phyloP scores from a whole-genome alignment of 2,329 filamentous ascomycete species.

The Aspergillus sp. region DNA sequence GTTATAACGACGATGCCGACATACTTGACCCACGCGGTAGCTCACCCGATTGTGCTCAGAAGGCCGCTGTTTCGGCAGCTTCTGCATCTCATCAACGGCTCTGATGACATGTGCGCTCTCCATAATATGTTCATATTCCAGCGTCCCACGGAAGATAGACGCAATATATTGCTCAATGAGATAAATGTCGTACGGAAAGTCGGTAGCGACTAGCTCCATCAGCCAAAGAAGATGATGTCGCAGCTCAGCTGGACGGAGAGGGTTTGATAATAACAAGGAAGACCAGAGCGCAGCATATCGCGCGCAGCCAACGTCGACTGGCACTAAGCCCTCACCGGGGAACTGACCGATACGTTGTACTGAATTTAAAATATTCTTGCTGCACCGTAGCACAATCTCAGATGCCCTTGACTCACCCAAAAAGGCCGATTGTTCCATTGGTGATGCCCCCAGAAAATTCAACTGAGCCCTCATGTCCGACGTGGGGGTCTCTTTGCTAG shows the following conservation, averaged over 20 bases:
- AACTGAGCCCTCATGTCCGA: conserved; percentile 61
- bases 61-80: conserved; percentile 42
- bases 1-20: conserved; percentile 75
- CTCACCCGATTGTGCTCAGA: conserved; percentile 49
- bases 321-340: conserved; percentile 26
- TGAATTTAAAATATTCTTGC: conserved; percentile 77
- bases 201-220: conserved; percentile 62
- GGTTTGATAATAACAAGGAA: conserved; percentile 54
- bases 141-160: conserved; percentile 56
- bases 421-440: conserved; percentile 48
- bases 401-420: conserved; percentile 64
- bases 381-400: conserved; percentile 72
- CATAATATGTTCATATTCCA: conserved; percentile 55
- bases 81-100: conserved; percentile 56
- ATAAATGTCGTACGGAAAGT: conserved; percentile 70
- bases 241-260: conserved; percentile 49
- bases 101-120: conserved; percentile 58
- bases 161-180: conserved; percentile 68
- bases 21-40: conserved; percentile 78
- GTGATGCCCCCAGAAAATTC: conserved; percentile 50
- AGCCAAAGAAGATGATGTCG: conserved; percentile 65
- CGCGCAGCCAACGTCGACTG: conserved; percentile 59
- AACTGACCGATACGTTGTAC: conserved; percentile 54
- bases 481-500: conserved; percentile 64
- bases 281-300: conserved; percentile 77